A percentile compares a stretch with the other conserved stretches of the same genome.
These are phyloP conservation scores for Ophiocordyceps camponoti-leonardi DNA, from an alignment of 2,329 filamentous ascomycete species.

Conservation along the genomic window DNA sequence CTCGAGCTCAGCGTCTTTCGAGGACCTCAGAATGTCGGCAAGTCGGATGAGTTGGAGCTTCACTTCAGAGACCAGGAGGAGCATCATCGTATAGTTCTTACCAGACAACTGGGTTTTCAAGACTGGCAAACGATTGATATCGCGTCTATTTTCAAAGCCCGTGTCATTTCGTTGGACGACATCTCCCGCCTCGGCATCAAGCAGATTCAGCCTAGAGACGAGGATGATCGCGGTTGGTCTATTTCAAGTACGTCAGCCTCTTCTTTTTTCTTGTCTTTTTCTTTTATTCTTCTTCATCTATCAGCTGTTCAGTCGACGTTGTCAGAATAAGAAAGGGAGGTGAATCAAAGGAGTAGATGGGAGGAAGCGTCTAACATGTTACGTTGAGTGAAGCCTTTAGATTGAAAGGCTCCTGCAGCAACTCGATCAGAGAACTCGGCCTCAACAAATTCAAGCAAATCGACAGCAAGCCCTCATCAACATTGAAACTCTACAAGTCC, in stretches of 20 bases:
- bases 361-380: not conserved
- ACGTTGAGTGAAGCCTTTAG: not conserved
- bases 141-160: not conserved
- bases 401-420: not conserved
- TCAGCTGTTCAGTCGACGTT: too few relatives aligned
- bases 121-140: not conserved
- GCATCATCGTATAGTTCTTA: not conserved
- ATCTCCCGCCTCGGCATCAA: not conserved
- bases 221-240: not conserved
- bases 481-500: not conserved
- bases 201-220: not conserved
- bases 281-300: too few relatives aligned
- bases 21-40: not conserved
- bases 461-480: too few relatives aligned
- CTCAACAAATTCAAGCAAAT: not conserved
- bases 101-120: not conserved
- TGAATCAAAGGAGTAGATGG: too few relatives aligned
- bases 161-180: not conserved
- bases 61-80: not conserved
- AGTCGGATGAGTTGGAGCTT: not conserved
- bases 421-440: not conserved
- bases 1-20: not conserved
- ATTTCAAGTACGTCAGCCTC: not conserved
- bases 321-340: too few relatives aligned
- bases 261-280: not conserved